phyloP scores from a whole-genome alignment of 177 flowering plant species.

The Vitis hybrid region DNA sequence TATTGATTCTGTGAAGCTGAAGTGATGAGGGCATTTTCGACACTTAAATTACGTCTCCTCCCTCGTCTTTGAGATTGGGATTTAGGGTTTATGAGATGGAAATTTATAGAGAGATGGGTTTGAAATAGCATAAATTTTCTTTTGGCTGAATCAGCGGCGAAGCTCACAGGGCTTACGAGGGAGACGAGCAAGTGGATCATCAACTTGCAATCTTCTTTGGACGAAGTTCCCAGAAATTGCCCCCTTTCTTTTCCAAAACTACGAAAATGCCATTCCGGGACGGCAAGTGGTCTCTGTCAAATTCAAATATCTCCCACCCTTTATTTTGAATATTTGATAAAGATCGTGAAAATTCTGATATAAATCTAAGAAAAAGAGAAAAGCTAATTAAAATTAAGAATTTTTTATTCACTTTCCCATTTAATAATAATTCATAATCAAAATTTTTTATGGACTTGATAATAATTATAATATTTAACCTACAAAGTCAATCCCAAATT shows the following conservation, averaged over 20 bases:
- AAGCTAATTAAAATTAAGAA: too few relatives aligned
- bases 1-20: conserved; percentile 34
- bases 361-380: too few relatives aligned
- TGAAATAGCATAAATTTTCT: not conserved
- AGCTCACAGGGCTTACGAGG: conserved; percentile 23
- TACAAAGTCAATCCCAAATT: too few relatives aligned
- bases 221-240: not conserved
- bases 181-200: conserved; percentile 33
- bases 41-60: too few relatives aligned
- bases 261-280: not conserved
- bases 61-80: not conserved
- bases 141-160: not conserved
- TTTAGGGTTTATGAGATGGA: not conserved
- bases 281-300: not conserved
- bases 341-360: too few relatives aligned
- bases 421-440: too few relatives aligned
- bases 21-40: conserved; percentile 51
- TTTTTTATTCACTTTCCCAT: too few relatives aligned
- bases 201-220: conserved; percentile 34
- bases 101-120: conserved; percentile 1
- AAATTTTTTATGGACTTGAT: too few relatives aligned
- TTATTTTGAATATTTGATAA: too few relatives aligned
- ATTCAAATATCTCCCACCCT: not conserved
- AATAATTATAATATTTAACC: too few relatives aligned
- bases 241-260: not conserved